Evolutionary conservation across 345 rosid species (phyloP).

Genomic region (Gossypium turneri): DNA sequence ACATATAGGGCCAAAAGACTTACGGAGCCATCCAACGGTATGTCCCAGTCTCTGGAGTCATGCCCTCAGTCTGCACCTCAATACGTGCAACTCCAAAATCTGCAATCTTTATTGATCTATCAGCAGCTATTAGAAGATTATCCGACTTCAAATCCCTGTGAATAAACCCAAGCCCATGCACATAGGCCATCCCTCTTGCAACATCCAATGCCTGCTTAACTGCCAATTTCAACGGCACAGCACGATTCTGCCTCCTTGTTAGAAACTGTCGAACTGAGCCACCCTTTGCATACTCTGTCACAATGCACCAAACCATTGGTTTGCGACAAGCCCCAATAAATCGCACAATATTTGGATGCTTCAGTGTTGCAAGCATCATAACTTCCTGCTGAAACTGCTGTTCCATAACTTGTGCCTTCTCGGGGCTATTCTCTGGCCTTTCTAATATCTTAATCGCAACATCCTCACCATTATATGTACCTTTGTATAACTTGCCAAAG

Average conservation of each 20-base stretch:
- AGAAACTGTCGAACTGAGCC: constrained; percentile 46
- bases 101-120: constrained; percentile 48
- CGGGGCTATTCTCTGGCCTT: constrained; percentile 44
- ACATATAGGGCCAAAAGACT: constrained; percentile 23
- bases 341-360: constrained; percentile 48
- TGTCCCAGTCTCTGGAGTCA: constrained; percentile 62
- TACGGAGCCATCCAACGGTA: constrained; percentile 66
- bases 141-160: constrained; percentile 53
- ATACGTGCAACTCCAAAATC: constrained; percentile 55
- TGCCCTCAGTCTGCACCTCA: constrained; percentile 48
- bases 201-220: constrained; percentile 52
- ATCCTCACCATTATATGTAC: constrained; percentile 53
- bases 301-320: constrained; percentile 53
- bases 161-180: constrained; percentile 47
- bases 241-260: constrained; percentile 36
- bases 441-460: constrained; percentile 57
- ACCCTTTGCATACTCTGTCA: constrained; percentile 45
- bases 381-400: constrained; percentile 58
- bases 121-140: constrained; percentile 45
- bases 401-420: constrained; percentile 46
- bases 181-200: constrained; percentile 50
- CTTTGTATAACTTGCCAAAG: constrained; percentile 60
- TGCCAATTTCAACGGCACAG: constrained; percentile 46
- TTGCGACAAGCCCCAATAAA: constrained; percentile 49
- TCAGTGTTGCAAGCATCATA: constrained; percentile 54